Percentiles rank a stretch among this genome's conserved stretches.
Conservation (phyloP, 495 filamentous ascomycete genomes). For the Daldinia childiae region DNA sequence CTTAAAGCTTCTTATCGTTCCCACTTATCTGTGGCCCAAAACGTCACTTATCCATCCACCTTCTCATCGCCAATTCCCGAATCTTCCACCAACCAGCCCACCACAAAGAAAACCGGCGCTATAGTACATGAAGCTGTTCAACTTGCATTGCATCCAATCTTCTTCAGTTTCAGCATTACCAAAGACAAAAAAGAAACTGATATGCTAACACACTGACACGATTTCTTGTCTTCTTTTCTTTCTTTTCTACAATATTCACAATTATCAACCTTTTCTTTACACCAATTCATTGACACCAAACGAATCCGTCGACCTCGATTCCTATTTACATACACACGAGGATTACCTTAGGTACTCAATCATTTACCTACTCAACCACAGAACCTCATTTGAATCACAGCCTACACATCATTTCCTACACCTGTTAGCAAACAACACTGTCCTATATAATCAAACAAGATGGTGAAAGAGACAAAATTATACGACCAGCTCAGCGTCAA, state of each 20-base stretch:
- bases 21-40: slow-evolving; percentile 30
- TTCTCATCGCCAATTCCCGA: slow-evolving; percentile 43
- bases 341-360: not conserved
- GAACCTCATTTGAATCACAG: not conserved
- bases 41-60: slow-evolving; percentile 29
- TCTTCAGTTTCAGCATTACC: not conserved
- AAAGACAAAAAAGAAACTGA: slow-evolving; percentile 1
- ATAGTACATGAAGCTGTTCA: slow-evolving; percentile 23
- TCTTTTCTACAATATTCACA: slow-evolving; percentile 5
- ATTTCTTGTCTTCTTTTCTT: slow-evolving; percentile 23
- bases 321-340: not conserved
- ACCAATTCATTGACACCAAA: slow-evolving; percentile 1
- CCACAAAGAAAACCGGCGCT: slow-evolving; percentile 36
- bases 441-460: slow-evolving; percentile 50
- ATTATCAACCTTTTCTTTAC: slow-evolving; percentile 1
- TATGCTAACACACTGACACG: slow-evolving; percentile 3
- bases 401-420: not conserved
- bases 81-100: slow-evolving; percentile 42
- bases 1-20: slow-evolving; percentile 1
- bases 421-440: slow-evolving; percentile 11
- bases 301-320: slow-evolving; percentile 11
- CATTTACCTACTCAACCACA: not conserved
- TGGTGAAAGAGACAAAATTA: slow-evolving; percentile 89
- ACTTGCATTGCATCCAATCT: not conserved
- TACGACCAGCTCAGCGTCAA: slow-evolving; percentile 82